Percentiles rank a stretch among this genome's conserved stretches.
Evolutionary conservation across 495 filamentous ascomycete genomes (phyloP).

Genomic region (Aspergillus biplanus): DNA sequence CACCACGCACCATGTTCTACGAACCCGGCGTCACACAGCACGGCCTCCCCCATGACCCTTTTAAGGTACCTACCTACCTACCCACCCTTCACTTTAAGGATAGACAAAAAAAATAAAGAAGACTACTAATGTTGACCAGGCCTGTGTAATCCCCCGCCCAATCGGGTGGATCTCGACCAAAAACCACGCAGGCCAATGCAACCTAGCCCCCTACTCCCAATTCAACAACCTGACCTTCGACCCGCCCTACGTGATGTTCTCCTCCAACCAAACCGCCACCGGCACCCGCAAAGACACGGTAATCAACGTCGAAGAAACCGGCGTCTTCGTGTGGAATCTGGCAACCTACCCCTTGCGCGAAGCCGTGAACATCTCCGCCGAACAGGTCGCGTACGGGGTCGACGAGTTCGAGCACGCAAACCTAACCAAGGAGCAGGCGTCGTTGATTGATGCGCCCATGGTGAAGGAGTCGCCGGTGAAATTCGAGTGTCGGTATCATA

Average conservation of each 20-base stretch:
- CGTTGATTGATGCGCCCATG: slow-evolving; percentile 48
- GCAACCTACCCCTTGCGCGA: slow-evolving; percentile 57
- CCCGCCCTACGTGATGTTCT: slow-evolving; percentile 62
- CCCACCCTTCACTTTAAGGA: background rate
- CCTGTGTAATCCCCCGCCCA: slow-evolving; percentile 45
- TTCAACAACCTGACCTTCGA: slow-evolving; percentile 66
- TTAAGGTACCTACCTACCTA: slow-evolving; percentile 33
- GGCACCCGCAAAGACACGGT: slow-evolving; percentile 55
- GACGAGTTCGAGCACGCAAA: slow-evolving; percentile 57
- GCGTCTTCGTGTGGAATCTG: slow-evolving; percentile 61
- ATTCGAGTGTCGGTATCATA: slow-evolving; percentile 60
- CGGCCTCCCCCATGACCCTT: slow-evolving; percentile 46
- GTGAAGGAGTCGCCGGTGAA: slow-evolving; percentile 55
- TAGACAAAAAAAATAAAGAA: background rate
- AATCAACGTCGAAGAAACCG: slow-evolving; percentile 55
- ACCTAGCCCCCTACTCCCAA: slow-evolving; percentile 61
- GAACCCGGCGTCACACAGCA: slow-evolving; percentile 39
- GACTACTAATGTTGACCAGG: slow-evolving; percentile 21
- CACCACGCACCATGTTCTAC: slow-evolving; percentile 35
- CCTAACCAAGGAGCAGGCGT: slow-evolving; percentile 49
- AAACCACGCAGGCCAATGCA: slow-evolving; percentile 38
- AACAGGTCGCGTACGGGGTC: slow-evolving; percentile 45
- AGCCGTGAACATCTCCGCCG: slow-evolving; percentile 53
- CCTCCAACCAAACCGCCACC: slow-evolving; percentile 50
- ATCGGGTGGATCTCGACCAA: slow-evolving; percentile 53